phyloP scores from a whole-genome alignment of 768 basidiomycete genomes.

The Lyophyllum semitale region DNA sequence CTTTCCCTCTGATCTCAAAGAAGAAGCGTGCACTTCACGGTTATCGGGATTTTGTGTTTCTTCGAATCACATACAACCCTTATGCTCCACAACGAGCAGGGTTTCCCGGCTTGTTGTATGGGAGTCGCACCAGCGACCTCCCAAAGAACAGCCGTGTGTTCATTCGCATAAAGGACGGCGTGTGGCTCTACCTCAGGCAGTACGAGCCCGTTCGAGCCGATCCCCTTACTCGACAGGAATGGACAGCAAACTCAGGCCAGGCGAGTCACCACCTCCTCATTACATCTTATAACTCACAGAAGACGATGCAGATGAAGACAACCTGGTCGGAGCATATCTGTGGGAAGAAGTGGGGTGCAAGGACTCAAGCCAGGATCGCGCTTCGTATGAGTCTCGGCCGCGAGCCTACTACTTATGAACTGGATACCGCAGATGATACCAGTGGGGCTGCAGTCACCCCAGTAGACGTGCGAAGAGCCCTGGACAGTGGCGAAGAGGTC shows the following conservation, averaged over 20 bases:
- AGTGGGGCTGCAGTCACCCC: conserved; percentile 11
- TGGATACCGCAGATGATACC: conserved; percentile 5
- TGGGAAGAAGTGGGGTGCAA: conserved; percentile 25
- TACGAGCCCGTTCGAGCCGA: conserved; percentile 34
- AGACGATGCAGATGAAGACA: not conserved
- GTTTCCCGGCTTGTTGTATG: conserved; percentile 28
- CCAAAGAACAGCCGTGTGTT: conserved; percentile 29
- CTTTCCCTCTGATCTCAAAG: conserved; percentile 7
- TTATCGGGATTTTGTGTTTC: conserved; percentile 30
- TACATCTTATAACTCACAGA: not conserved
- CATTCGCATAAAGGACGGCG: conserved; percentile 31
- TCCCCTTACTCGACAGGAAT: conserved; percentile 33
- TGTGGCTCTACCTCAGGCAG: conserved; percentile 38
- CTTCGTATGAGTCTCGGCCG: conserved; percentile 26
- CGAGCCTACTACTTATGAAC: conserved; percentile 26
- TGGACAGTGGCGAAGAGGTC: conserved; percentile 33
- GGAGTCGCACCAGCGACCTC: not conserved
- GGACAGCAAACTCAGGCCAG: conserved; percentile 19
- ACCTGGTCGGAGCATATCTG: conserved; percentile 29
- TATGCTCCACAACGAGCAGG: conserved; percentile 30
- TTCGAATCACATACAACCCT: conserved; percentile 24
- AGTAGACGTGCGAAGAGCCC: conserved; percentile 27
- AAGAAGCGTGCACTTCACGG: conserved; percentile 24
- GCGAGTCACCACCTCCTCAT: conserved; percentile 9
- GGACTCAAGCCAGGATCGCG: conserved; percentile 24